phyloP scores from a whole-genome alignment of 2,329 filamentous ascomycete species.

The Akanthomyces uredinophilus region DNA sequence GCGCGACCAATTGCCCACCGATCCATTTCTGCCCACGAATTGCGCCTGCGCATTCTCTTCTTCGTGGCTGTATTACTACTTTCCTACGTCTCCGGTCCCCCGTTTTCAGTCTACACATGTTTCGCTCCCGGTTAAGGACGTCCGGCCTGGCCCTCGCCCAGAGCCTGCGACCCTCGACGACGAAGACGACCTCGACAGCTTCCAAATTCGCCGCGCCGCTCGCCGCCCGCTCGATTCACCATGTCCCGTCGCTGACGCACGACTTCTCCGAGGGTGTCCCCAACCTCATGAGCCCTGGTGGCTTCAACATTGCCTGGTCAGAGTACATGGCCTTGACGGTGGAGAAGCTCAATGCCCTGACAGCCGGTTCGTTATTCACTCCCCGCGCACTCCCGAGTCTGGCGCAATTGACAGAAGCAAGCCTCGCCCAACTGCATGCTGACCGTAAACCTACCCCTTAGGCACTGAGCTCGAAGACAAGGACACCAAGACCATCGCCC shows the following conservation, averaged over 20 bases:
- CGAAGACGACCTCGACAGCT: slow-evolving; percentile 29
- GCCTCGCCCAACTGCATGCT: neutral
- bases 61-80: neutral
- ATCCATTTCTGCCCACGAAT: neutral
- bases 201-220: slow-evolving; percentile 27
- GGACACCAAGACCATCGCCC: slow-evolving; percentile 61
- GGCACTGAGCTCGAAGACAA: slow-evolving; percentile 60
- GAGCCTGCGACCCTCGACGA: slow-evolving; percentile 28
- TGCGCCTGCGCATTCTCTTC: neutral
- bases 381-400: neutral
- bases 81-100: neutral
- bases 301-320: slow-evolving; percentile 73
- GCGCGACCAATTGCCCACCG: slow-evolving; percentile 4
- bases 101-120: slow-evolving; percentile 32
- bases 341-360: slow-evolving; percentile 69
- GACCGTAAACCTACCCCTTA: slow-evolving; percentile 29
- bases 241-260: slow-evolving; percentile 42
- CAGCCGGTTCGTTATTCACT: slow-evolving; percentile 54
- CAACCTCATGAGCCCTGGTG: slow-evolving; percentile 64
- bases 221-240: slow-evolving; percentile 40
- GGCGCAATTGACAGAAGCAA: neutral
- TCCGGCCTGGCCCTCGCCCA: slow-evolving; percentile 37
- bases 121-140: slow-evolving; percentile 51
- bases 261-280: slow-evolving; percentile 52
- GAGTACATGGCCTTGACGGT: slow-evolving; percentile 73